A percentile compares a stretch with the other conserved stretches of the same genome.
Conservation (phyloP, 83 land plant genomes). For the Thuja plicata region DNA sequence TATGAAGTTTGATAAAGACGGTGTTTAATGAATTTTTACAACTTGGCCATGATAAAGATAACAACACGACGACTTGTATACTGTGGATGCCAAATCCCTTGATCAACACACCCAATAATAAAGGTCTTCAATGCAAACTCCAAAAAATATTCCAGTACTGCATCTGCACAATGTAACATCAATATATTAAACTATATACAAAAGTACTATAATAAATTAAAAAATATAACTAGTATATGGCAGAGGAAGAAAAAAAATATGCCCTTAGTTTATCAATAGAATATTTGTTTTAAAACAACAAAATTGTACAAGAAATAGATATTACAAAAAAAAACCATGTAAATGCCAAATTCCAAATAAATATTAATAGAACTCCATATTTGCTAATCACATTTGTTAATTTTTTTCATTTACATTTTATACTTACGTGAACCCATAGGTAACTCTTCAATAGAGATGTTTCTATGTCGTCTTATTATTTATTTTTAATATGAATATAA, state of each 20-base stretch:
- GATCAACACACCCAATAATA: constrained; percentile 50
- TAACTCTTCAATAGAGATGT: not conserved
- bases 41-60: constrained; percentile 44
- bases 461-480: not conserved
- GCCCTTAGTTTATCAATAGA: not conserved
- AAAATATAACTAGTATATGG: not conserved
- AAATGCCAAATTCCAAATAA: not conserved
- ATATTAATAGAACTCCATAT: not conserved
- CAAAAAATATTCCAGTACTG: constrained; percentile 66
- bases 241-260: constrained; percentile 15
- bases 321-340: not conserved
- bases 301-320: too few species aligned
- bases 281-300: not conserved
- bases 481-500: not conserved
- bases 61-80: constrained; percentile 54
- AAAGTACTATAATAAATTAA: not conserved
- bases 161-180: constrained; percentile 36
- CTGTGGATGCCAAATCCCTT: constrained; percentile 69
- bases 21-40: not conserved
- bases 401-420: not conserved
- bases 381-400: not conserved
- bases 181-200: not conserved
- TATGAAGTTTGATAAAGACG: not conserved
- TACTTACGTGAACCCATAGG: not conserved
- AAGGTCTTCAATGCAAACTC: constrained; percentile 62